These are phyloP conservation scores for Tolypocladium inflatum DNA, from an alignment of 2,329 filamentous ascomycete genomes.

Conservation along the genomic window DNA sequence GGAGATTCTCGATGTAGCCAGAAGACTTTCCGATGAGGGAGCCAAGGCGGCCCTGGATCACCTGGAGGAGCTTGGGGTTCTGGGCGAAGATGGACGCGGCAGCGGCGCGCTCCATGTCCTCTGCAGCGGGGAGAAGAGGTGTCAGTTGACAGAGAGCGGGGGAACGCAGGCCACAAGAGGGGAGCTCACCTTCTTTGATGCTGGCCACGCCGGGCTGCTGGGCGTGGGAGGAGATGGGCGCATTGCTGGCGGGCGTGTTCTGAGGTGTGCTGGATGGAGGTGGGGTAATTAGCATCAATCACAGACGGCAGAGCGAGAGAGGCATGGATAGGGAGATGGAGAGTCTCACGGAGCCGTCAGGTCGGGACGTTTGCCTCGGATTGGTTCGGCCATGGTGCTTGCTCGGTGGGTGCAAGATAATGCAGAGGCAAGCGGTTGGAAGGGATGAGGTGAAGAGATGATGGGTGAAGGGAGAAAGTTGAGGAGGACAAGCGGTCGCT, in stretches of 20 bases:
- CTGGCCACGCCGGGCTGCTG: constrained; percentile 89
- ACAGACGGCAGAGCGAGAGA: not conserved
- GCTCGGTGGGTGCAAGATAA: constrained; percentile 14
- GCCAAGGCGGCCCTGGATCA: constrained; percentile 96
- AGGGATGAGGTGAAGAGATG: constrained; percentile 17
- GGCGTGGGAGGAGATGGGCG: constrained; percentile 94
- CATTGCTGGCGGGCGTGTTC: constrained; percentile 92
- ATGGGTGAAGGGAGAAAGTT: constrained; percentile 22
- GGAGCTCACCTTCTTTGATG: constrained; percentile 85
- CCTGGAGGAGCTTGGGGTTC: constrained; percentile 87
- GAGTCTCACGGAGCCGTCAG: constrained; percentile 47
- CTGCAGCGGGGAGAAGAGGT: constrained; percentile 35
- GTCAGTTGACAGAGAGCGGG: constrained; percentile 8
- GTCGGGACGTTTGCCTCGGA: constrained; percentile 53
- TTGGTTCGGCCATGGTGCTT: constrained; percentile 51
- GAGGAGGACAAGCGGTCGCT: constrained; percentile 17
- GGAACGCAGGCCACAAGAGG: not conserved
- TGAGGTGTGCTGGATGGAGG: constrained; percentile 77
- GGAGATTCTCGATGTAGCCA: constrained; percentile 95
- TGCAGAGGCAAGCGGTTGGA: constrained; percentile 14
- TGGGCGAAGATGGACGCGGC: constrained; percentile 91
- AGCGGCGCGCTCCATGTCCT: constrained; percentile 79
- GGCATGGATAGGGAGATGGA: not conserved
- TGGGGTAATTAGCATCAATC: constrained; percentile 27
- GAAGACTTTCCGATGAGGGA: constrained; percentile 90